Evolutionary conservation across 345 rosid species (phyloP), one percentile per base, ranked within the genome.

Genomic region (Euphorbia tirucalli): DNA sequence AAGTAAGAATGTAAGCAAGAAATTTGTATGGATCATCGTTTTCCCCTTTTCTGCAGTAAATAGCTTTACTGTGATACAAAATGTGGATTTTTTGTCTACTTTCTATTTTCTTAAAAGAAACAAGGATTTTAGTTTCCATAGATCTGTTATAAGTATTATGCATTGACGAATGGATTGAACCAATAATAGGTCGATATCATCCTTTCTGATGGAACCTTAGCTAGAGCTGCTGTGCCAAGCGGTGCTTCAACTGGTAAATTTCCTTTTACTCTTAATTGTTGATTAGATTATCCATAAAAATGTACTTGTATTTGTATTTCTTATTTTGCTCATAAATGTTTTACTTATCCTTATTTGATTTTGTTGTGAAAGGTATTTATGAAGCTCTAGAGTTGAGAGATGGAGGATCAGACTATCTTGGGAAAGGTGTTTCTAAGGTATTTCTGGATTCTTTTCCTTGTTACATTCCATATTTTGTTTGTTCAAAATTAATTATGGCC

Each of bases 331-430:
- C 7, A 2, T 25, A 9, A 7, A 25, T 27, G 18, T 27, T 11
- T 44, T 16, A 4, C 37, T 27, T 69, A 63, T 63, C n/a, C 11
- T 5, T 32, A 18, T 46, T 25, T 62, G 9, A 41, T 22, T 8
- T 8, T 28, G 16, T 7, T 37, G 44, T 25, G 24, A 70, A 75
- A 93, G 98, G 98, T 77, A 65, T 90, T 69, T 94, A 94, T 58
- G 98, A 94, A 85, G 98, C 98, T 24, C 88, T 94, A 59, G 98
- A 94, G 72, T 66, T 94, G 55, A 91, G 98, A 80, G 98, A 94
- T 78, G 98, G 98, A 70, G 98, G 98, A 25, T 82, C 95, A 1
- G 98, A 94, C 74, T 94, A 92, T 69, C 96, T 94, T 39, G 98
- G 98, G 57, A 94, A 94, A 85, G 98, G 97, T 83, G 98, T 94